These are phyloP conservation scores for Fragaria ananassa DNA, from an alignment of 306 rosid genomes.

Conservation along the genomic window DNA sequence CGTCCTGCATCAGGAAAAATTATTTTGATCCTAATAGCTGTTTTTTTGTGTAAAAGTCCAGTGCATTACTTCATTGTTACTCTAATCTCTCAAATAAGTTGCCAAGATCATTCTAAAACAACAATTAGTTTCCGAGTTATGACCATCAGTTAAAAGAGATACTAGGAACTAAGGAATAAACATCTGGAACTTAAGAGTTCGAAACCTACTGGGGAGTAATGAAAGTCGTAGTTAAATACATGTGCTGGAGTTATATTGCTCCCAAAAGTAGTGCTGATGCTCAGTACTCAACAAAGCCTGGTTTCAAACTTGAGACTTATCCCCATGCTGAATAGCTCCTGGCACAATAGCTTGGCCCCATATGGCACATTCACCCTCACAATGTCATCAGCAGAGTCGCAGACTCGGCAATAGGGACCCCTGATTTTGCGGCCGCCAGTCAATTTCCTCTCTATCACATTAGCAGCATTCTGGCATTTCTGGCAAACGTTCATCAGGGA, in stretches of 20 bases:
- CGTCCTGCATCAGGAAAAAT: no score
- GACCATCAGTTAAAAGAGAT: not conserved
- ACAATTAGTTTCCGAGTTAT: no score
- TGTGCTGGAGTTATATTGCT: not conserved
- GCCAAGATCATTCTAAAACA: no score
- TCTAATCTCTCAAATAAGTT: not conserved
- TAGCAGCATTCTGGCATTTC: constrained; percentile 68
- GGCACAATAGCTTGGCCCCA: constrained; percentile 82
- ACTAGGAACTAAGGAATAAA: not conserved
- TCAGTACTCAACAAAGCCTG: constrained; percentile 42
- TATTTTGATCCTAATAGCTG: not conserved
- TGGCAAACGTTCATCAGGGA: constrained; percentile 80
- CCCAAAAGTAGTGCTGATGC: constrained; percentile 5
- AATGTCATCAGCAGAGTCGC: constrained; percentile 72
- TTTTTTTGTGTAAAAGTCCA: no score
- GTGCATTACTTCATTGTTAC: not conserved
- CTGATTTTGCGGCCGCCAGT: constrained; percentile 77
- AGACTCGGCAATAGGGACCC: constrained; percentile 83
- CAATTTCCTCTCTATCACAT: constrained; percentile 63
- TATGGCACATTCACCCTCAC: constrained; percentile 75
- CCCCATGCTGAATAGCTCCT: constrained; percentile 99
- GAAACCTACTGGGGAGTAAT: not conserved
- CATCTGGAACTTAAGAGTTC: not conserved
- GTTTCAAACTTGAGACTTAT: constrained; percentile 80
- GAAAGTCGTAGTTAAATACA: not conserved